Evolutionary conservation across 306 rosid genomes (phyloP).

Genomic region (Trifolium fragiferum): DNA sequence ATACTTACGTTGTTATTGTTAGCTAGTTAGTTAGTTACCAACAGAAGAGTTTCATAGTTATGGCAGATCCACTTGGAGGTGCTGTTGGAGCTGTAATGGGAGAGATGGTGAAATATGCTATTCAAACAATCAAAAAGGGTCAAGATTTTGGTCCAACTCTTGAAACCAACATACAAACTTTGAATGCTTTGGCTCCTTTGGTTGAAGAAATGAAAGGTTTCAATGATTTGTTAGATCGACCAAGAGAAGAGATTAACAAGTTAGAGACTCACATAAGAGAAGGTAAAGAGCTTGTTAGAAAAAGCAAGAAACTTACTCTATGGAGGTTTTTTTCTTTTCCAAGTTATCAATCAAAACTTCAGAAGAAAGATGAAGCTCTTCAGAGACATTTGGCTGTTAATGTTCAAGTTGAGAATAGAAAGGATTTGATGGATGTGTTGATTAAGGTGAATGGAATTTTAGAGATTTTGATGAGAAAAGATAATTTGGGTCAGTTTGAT

Average conservation of each 20-base stretch:
- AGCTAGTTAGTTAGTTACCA: not conserved
- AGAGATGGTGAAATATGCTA: not conserved
- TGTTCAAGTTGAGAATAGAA: slow-evolving; percentile 31
- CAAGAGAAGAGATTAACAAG: slow-evolving; percentile 27
- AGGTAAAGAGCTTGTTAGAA: slow-evolving; percentile 41
- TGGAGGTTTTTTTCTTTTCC: slow-evolving; percentile 40
- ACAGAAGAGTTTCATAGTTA: not conserved
- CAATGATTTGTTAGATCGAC: slow-evolving; percentile 38
- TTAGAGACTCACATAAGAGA: slow-evolving; percentile 23
- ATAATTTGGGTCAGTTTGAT: slow-evolving; percentile 6
- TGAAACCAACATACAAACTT: slow-evolving; percentile 23
- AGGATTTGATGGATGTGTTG: slow-evolving; percentile 41
- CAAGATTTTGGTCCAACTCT: not conserved
- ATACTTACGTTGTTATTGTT: not conserved
- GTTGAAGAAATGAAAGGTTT: slow-evolving; percentile 29
- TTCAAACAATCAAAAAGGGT: slow-evolving; percentile 28
- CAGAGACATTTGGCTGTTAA: slow-evolving; percentile 21
- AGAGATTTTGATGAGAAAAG: not conserved
- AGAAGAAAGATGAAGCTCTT: not conserved
- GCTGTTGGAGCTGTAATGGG: slow-evolving; percentile 36
- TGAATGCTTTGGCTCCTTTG: slow-evolving; percentile 9
- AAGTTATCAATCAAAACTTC: slow-evolving; percentile 33
- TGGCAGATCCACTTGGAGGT: slow-evolving; percentile 29
- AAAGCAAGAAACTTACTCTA: slow-evolving; percentile 39
- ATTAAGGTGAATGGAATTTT: not conserved